phyloP scores from a whole-genome alignment of 179 eudicot species.

The Dionaea muscipula region DNA sequence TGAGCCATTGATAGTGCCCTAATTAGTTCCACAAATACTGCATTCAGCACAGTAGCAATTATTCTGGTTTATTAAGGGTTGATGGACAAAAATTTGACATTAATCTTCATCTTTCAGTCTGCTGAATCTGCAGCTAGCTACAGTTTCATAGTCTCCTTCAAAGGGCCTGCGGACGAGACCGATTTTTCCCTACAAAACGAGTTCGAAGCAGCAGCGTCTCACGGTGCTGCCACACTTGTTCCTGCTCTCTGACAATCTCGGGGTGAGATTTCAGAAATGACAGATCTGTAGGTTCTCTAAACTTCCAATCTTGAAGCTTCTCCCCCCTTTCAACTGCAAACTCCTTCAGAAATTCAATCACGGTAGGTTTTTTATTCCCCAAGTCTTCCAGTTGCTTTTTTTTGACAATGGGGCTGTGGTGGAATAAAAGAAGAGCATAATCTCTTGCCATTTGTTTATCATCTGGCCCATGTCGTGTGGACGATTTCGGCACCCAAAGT shows the following conservation, averaged over 20 bases:
- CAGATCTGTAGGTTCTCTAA: slow-evolving; percentile 49
- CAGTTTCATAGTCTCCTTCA: too few species aligned
- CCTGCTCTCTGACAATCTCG: slow-evolving; percentile 36
- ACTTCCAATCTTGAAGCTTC: slow-evolving; percentile 66
- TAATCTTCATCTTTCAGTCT: too few species aligned
- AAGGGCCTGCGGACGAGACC: too few species aligned
- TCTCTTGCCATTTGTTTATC: slow-evolving; percentile 34
- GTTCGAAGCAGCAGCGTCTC: slow-evolving; percentile 23
- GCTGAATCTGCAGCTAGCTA: too few species aligned
- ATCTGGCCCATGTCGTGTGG: slow-evolving; percentile 17
- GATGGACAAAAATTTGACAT: too few species aligned
- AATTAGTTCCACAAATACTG: too few species aligned
- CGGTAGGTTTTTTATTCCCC: slow-evolving; percentile 18
- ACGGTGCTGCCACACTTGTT: slow-evolving; percentile 26
- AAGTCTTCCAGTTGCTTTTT: slow-evolving; percentile 21
- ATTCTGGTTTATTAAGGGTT: too few species aligned
- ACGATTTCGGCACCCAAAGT: slow-evolving; percentile 60
- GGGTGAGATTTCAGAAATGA: slow-evolving; percentile 41
- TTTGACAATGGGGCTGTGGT: slow-evolving; percentile 36
- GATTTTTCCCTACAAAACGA: too few species aligned
- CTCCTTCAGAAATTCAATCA: slow-evolving; percentile 24
- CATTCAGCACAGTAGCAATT: too few species aligned
- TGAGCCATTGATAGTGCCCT: too few species aligned
- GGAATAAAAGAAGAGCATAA: slow-evolving; percentile 40
- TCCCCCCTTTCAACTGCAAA: slow-evolving; percentile 49